Evolutionary conservation across 495 filamentous ascomycete genomes (phyloP), one percentile per base, ranked within the genome.

Genomic region (Neurospora terricola): DNA sequence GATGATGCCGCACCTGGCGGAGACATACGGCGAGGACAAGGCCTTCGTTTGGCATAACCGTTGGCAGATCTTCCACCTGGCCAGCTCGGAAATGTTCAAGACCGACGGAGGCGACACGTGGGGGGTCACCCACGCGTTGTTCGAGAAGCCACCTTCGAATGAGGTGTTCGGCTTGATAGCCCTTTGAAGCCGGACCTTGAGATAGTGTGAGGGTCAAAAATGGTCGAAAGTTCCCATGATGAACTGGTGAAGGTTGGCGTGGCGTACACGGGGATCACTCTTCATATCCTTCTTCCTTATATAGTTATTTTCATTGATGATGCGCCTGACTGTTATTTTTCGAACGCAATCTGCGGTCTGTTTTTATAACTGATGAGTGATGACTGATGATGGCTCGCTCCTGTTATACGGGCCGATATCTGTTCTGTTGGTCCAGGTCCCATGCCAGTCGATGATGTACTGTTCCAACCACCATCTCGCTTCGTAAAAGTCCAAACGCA

Each of bases 61-160:
- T 73, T 92, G 89, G 90, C 85, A 90, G 82, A 85, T 91, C 73
- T 92, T 90, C 75, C 90, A 91, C 78, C 83, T 92, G 83, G 89
- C 88, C 54, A 91, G 88, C 76, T 87, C 88, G 69, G 90, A 92
- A 80, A 77, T 91, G 71, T 91, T 91, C 79, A 86, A 84, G 27
- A 90, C 82, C 69, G 84, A 87, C 30, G 86, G 84, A 11, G 89
- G 90, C 38, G 88, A 91, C 73, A 87, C 84, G 6, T 91, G 89
- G 87, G 89, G 89, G 7, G 86, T 91, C 11, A 82, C 83, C 30
- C 88, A 91, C 79, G 88, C 87, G 80, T 77, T 91, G 66, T 91
- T 91, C 75, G 83, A 84, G 77, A 90, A 90, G 80, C 75, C 77
- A 30, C 8, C 5, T 54, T 2, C 1, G 1, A 14, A 21, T 38